Base-by-base conservation (phyloP, 495 filamentous ascomycete genomes). In the Aspergillus avenaceus region DNA sequence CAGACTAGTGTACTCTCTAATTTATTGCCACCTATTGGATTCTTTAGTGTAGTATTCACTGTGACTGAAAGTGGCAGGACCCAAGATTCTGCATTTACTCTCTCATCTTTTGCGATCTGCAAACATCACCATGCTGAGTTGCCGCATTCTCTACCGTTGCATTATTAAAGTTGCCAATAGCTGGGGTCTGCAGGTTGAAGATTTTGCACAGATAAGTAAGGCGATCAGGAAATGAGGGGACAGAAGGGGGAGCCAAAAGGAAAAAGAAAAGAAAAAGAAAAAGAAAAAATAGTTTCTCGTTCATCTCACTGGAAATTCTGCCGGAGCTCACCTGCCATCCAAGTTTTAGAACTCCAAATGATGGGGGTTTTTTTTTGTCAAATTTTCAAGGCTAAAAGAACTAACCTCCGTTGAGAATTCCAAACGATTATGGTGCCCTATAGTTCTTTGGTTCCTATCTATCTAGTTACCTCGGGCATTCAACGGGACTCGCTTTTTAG, bases 401-500 rank as follows among this genome's bases (percentile, higher is more conserved):
- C 42, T 45, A 45, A 9, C 14, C 29, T 47, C 21, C 22, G 31
- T 47, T 34, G 19, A 37, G 45, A 32, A 47, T 34, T 28, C 29
- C 28, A 37, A 21, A 47, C 28, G 22, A 47, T 23, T 23, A 23
- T 31, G n/a, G 43, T 21, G 34, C 19, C 27, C n/a, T 36, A 16
- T 36, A 18, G n/a, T 37, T 16, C 16, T 27, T 21, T 22, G 29
- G 19, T 47, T 37, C 29, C 42, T 32, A 45, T 45, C 42, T 45
- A 42, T 13, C 22, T 46, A 22, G 44, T 37, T 47, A n/a, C 45
- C 4, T 47, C 45, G 31, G 45, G 31, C 19, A 34, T 37, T 31
- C 31, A 47, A 47, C 45, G 45, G 45, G 27, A 21, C 37, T 13
- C n/a, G 13, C 45, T 47, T n/a, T n/a, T 14, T 47, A 47, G 44